Conservation (phyloP, 2,329 filamentous ascomycete genomes). For the Colletotrichum tamarilloi region DNA sequence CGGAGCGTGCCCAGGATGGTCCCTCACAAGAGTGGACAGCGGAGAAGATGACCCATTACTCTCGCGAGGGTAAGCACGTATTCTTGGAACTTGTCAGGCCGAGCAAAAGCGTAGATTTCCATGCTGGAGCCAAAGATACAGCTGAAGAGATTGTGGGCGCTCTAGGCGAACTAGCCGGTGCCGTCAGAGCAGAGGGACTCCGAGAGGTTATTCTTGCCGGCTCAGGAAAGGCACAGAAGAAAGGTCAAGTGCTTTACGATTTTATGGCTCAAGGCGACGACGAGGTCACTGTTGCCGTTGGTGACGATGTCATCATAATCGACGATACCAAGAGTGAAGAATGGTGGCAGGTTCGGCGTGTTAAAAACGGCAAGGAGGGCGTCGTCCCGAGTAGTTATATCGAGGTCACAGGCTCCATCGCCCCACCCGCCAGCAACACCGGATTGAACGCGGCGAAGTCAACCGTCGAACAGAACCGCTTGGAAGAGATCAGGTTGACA, state of each 20-base stretch:
- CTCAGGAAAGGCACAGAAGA: slow-evolving; percentile 76
- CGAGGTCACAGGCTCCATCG: slow-evolving; percentile 79
- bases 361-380: slow-evolving; percentile 94
- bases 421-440: slow-evolving; percentile 58
- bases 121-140: slow-evolving; percentile 96
- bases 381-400: slow-evolving; percentile 98
- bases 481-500: slow-evolving; percentile 86
- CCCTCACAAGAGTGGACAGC: slow-evolving; percentile 93
- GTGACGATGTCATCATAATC: slow-evolving; percentile 90
- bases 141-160: slow-evolving; percentile 91
- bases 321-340: slow-evolving; percentile 95
- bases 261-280: slow-evolving; percentile 97
- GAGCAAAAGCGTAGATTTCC: slow-evolving; percentile 95
- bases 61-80: slow-evolving; percentile 96
- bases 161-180: slow-evolving; percentile 89
- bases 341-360: slow-evolving; percentile 94
- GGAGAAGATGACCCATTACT: slow-evolving; percentile 96
- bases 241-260: slow-evolving; percentile 89
- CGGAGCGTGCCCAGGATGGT: slow-evolving; percentile 85
- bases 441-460: slow-evolving; percentile 68
- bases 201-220: slow-evolving; percentile 88
- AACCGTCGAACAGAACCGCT: slow-evolving; percentile 78
- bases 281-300: slow-evolving; percentile 90
- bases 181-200: slow-evolving; percentile 83
- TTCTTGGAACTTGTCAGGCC: slow-evolving; percentile 93